Percentiles rank a stretch among this genome's conserved stretches.
Evolutionary conservation across 2,329 filamentous ascomycete genomes (phyloP).

Genomic region (Hymenoscyphus repandus): DNA sequence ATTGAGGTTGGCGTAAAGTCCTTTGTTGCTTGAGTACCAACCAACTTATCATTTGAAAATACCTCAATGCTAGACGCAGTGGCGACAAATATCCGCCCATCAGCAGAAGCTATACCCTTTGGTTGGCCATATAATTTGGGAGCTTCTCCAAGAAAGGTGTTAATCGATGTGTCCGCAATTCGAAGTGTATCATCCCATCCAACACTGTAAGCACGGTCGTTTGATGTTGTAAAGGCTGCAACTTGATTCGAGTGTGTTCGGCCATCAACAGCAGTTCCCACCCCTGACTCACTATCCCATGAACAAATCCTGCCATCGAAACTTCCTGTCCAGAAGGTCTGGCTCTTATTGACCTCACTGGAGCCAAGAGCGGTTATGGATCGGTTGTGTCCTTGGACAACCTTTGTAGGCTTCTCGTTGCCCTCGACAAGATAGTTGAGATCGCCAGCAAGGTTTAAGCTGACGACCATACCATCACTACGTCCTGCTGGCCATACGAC

Average conservation of each 20-base stretch:
- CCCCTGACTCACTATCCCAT: slow-evolving; percentile 72
- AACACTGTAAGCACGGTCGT: slow-evolving; percentile 71
- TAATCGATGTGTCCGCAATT: slow-evolving; percentile 67
- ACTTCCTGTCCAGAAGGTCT: slow-evolving; percentile 81
- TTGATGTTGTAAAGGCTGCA: slow-evolving; percentile 61
- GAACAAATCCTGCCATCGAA: slow-evolving; percentile 82
- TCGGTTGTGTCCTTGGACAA: slow-evolving; percentile 87
- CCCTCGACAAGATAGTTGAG: slow-evolving; percentile 82
- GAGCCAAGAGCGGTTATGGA: slow-evolving; percentile 73
- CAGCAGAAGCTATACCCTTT: slow-evolving; percentile 60
- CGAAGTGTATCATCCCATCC: slow-evolving; percentile 93
- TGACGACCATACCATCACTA: slow-evolving; percentile 83
- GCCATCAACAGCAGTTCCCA: slow-evolving; percentile 68
- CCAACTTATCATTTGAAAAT: slow-evolving; percentile 54
- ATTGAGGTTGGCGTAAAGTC: slow-evolving; percentile 65
- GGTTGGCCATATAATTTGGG: slow-evolving; percentile 73
- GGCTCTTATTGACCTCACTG: slow-evolving; percentile 41
- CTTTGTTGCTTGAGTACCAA: slow-evolving; percentile 52
- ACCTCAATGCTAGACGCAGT: slow-evolving; percentile 53
- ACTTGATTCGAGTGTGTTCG: slow-evolving; percentile 83
- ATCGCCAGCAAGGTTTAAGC: slow-evolving; percentile 80
- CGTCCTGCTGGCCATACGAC: slow-evolving; percentile 84
- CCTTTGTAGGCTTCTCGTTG: slow-evolving; percentile 59
- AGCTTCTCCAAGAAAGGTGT: slow-evolving; percentile 67
- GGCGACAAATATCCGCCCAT: slow-evolving; percentile 43